Percentiles rank a stretch among this genome's conserved stretches.
Evolutionary conservation across 345 rosid genomes (phyloP).

Genomic region (Gossypium mustelinum): DNA sequence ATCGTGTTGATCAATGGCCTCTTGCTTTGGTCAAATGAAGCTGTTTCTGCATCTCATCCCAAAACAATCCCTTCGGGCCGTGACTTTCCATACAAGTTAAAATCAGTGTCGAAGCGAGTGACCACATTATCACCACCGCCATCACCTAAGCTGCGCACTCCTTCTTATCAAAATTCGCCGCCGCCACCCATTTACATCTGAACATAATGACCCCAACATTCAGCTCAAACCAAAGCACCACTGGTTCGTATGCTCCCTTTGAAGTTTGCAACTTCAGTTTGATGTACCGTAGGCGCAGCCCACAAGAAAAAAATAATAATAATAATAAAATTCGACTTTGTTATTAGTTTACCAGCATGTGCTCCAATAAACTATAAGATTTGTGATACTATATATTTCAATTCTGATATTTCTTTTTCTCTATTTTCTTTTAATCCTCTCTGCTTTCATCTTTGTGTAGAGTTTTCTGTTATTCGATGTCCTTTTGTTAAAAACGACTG

Average conservation of each 20-base stretch:
- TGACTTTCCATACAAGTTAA: not conserved
- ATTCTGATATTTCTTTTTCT: not conserved
- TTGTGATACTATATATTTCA: too few relatives aligned
- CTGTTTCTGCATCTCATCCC: not conserved
- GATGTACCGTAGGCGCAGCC: not conserved
- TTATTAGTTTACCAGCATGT: too few relatives aligned
- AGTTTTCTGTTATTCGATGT: too few relatives aligned
- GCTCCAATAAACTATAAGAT: not conserved
- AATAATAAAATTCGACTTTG: not conserved
- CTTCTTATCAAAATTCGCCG: not conserved
- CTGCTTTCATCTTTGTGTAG: not conserved
- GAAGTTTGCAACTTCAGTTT: not conserved
- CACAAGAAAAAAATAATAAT: too few relatives aligned
- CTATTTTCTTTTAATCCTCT: not conserved
- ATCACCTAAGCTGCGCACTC: not conserved
- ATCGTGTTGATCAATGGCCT: not conserved
- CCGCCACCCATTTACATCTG: not conserved
- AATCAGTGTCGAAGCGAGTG: not conserved
- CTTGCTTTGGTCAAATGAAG: not conserved
- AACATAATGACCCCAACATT: not conserved
- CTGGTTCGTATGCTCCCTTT: not conserved
- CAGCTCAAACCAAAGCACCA: not conserved
- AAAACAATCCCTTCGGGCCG: not conserved
- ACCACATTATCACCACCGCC: not conserved
- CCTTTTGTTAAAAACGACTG: too few relatives aligned